phyloP scores from a whole-genome alignment of 441 rosid species.

The Metrosideros polymorpha region DNA sequence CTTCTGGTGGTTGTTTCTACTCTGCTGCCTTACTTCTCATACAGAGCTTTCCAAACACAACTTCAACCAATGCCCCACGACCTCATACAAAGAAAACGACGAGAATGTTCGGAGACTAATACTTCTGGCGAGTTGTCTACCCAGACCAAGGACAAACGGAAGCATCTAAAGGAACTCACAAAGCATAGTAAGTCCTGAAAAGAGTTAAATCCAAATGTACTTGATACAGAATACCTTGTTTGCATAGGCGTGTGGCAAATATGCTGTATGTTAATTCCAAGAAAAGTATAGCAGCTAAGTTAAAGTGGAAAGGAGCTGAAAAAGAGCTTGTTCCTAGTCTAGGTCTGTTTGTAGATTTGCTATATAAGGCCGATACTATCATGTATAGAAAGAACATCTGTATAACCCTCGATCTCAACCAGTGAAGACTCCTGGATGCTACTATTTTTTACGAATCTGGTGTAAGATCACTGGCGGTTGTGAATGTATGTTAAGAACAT shows the following conservation, averaged over 20 bases:
- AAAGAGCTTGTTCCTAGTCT: accelerated
- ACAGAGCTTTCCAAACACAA: constrained; percentile 66
- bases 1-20: constrained; percentile 51
- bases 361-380: neutral
- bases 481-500: neutral
- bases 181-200: constrained; percentile 24
- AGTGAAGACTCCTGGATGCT: neutral
- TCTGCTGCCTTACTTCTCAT: constrained; percentile 59
- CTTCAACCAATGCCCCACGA: constrained; percentile 85
- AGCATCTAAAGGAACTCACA: constrained; percentile 25
- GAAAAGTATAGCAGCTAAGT: neutral
- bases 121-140: constrained; percentile 23
- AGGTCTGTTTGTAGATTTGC: neutral
- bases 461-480: neutral
- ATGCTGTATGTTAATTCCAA: neutral
- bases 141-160: constrained; percentile 28
- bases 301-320: neutral
- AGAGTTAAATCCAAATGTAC: neutral
- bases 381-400: neutral
- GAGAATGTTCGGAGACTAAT: constrained; percentile 9
- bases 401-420: accelerated
- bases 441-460: neutral
- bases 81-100: constrained; percentile 28
- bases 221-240: accelerated
- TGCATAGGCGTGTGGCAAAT: accelerated